Evolutionary conservation across 805 yeast genomes (phyloP), one percentile per base, ranked within the genome.

Genomic region (Nakazawaea populi): DNA sequence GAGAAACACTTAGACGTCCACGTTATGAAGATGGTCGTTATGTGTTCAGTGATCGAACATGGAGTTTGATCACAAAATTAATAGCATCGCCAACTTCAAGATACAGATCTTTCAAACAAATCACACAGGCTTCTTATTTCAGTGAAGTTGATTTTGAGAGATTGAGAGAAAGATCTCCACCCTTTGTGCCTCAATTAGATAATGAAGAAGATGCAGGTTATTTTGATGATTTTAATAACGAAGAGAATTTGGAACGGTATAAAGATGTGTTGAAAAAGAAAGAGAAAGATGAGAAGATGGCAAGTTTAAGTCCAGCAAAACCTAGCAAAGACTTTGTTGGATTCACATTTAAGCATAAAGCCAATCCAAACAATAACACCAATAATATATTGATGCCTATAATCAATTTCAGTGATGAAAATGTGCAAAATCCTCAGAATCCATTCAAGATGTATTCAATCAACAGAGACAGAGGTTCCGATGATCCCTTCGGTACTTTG

Each of bases 161-260:
- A 9, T 67, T 94, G 57, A 77, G 97, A 61, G 70, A 67, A 34
- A 76, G 82, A 54, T 76, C 84, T 27, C 97, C 99, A 4, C 99
- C 99, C 36, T 94, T 94, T 67, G 87, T 94, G 18, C 99, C 99
- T 3, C 97, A 95, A 60, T 75, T 94, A 56, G 98, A 94, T 64
- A 88, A 90, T 54, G 99, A 94, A 61, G 94, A 90, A 55, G 99
- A 94, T 70, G 98, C 98, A 0, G 99, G 99, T 1, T 94, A 94
- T 70, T 94, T 94, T 65, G 99, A 94, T 69, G 99, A 94, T 67
- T 94, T 94, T 66, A 89, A 89, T 53, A 94, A 90, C 67, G 98
- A 92, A 65, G 90, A 87, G 44, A 96, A 92, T 66, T 90, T 94
- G 98, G 94, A 92, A 55, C 91, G 94, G 67, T 94, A 94, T 71